These are phyloP conservation scores for Candida hispaniensis DNA, from an alignment of 805 yeast genomes.

Conservation along the genomic window DNA sequence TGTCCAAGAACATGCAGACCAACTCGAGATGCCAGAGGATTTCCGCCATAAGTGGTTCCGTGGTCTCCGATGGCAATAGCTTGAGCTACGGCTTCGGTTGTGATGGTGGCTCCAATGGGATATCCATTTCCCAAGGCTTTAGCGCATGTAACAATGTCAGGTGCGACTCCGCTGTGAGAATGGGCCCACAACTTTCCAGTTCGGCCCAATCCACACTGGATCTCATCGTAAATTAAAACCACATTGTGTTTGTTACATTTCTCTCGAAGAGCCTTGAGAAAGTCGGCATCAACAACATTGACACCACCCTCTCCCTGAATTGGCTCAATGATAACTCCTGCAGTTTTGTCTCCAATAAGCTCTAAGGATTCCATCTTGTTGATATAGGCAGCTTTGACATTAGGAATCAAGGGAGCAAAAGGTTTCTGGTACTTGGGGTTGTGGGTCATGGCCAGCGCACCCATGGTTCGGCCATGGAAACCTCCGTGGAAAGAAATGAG, in stretches of 20 bases:
- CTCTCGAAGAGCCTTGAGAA: conserved; percentile 52
- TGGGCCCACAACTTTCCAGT: conserved; percentile 94
- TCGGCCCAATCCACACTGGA: conserved; percentile 94
- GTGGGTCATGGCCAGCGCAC: conserved; percentile 84
- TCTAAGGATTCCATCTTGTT: conserved; percentile 52
- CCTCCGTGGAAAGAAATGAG: conserved; percentile 79
- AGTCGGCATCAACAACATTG: conserved; percentile 51
- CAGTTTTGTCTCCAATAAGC: conserved; percentile 52
- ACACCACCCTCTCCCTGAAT: conserved; percentile 98
- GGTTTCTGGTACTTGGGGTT: conserved; percentile 90
- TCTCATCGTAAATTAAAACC: conserved; percentile 82
- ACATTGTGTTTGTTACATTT: conserved; percentile 62
- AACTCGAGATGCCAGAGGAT: conserved; percentile 80
- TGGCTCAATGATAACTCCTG: conserved; percentile 93
- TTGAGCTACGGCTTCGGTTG: conserved; percentile 65
- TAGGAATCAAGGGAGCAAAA: conserved; percentile 85
- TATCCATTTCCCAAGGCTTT: conserved; percentile 95
- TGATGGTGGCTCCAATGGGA: conserved; percentile 91
- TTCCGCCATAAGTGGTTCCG: conserved; percentile 97
- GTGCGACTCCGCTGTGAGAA: conserved; percentile 64
- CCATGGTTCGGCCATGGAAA: conserved; percentile 94
- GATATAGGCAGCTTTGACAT: conserved; percentile 58
- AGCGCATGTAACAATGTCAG: conserved; percentile 89
- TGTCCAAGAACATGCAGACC: conserved; percentile 65
- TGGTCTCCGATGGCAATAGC: conserved; percentile 83